Base-by-base conservation (phyloP, 2,329 filamentous ascomycete genomes). In the Venturia carpophila region DNA sequence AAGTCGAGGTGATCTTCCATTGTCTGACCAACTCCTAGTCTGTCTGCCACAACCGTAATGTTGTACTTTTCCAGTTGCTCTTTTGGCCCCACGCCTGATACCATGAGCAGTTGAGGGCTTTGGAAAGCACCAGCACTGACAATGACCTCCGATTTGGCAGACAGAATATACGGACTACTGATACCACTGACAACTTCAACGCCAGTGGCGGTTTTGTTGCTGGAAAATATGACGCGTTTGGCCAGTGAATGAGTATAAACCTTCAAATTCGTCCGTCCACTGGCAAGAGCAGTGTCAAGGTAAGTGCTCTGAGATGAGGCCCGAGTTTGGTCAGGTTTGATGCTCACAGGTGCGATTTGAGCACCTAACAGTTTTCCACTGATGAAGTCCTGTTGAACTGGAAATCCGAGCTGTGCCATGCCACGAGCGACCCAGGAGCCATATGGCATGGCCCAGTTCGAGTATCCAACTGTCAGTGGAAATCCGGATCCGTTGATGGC, bases 31-130 rank as follows among this genome's bases (percentile, higher is more conserved):
- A 66, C 64, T 21, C 60, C 64, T 9, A 61, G 60, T 15, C 42
- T 63, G 52, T 66, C 56, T 11, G 43, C 52, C 5, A 64, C 17
- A 17, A 66, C 42, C 17, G 27, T 30, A 34, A 66, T 66, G 41
- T 61, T 61, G 21, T 64, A 49, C 10, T 39, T 58, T 17, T 65
- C n/a, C n/a, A 66, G 39, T 1, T 49, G 66, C n/a, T 41, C 49
- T 24, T 34, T 43, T 10, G 65, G 65, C 4, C 65, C 65, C 6
- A 66, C 34, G n/a, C 65, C 65, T 13, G 65, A 67, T 3, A 67
- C 52, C 65, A 67, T 65, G 24, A 67, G 64, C 30, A 67, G 19
- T n/a, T 67, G 66, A 24, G 66, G 66, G 10, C 64, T 47, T 39
- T 67, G 66, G 34, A 66, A 66, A 5, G 66, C 56, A 5, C 66